These are phyloP conservation scores for Rhodamnia rubescens DNA, from an alignment of 345 rosid genomes.

Conservation along the genomic window DNA sequence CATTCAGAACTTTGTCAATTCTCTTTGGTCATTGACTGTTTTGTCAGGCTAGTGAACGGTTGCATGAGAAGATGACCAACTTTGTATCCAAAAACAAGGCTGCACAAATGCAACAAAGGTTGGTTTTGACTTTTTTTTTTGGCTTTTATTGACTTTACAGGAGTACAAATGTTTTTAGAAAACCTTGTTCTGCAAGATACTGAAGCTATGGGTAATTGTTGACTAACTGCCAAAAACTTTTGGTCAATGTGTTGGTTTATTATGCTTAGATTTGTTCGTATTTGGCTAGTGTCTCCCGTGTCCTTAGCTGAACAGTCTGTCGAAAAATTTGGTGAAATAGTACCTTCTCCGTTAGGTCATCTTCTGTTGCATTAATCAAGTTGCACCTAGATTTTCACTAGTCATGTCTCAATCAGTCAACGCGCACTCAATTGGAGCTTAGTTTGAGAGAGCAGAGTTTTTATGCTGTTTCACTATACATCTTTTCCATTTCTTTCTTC, in stretches of 20 bases:
- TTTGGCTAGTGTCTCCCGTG: background rate
- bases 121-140: slow-evolving; percentile 52
- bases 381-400: background rate
- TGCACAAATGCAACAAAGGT: slow-evolving; percentile 92
- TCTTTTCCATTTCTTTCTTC: background rate
- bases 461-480: background rate
- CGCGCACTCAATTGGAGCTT: background rate
- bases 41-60: slow-evolving; percentile 79
- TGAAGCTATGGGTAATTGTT: background rate
- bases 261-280: background rate
- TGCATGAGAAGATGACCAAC: slow-evolving; percentile 94
- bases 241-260: background rate
- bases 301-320: background rate
- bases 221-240: background rate
- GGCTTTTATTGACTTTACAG: background rate
- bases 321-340: background rate
- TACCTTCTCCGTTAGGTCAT: background rate
- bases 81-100: slow-evolving; percentile 94
- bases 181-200: background rate
- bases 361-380: background rate
- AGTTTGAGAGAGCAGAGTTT: background rate
- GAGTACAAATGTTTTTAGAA: background rate
- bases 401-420: background rate
- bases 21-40: slow-evolving; percentile 17
- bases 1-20: background rate